Conservation (phyloP, 768 basidiomycete species). For the Lyophyllum decastes region DNA sequence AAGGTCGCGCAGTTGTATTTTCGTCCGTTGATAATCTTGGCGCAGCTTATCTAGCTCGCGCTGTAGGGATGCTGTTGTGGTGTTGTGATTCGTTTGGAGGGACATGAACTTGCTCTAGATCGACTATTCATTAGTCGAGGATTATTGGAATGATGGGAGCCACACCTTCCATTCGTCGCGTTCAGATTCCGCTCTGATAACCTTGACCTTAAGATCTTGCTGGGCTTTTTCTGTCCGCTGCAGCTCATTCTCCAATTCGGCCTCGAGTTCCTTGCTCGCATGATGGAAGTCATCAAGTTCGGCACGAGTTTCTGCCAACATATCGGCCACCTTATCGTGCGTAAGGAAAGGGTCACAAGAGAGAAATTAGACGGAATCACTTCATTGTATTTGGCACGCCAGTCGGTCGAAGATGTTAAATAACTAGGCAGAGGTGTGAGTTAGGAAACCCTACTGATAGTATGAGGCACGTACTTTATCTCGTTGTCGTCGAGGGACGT, state of each 20-base stretch:
- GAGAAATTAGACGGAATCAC: conserved; percentile 25
- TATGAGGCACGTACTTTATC: conserved; percentile 46
- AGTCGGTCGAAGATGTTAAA: conserved; percentile 58
- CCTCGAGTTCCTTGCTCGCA: conserved; percentile 88
- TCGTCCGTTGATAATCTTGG: conserved; percentile 69
- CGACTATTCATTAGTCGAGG: conserved; percentile 8
- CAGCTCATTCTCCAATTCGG: conserved; percentile 90
- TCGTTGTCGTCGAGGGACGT: conserved; percentile 70
- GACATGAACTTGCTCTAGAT: conserved; percentile 79
- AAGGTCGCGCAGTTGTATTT: conserved; percentile 79
- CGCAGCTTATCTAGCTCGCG: conserved; percentile 85
- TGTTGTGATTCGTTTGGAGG: conserved; percentile 88
- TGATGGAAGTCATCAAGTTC: conserved; percentile 89
- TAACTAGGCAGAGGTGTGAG: conserved; percentile 42
- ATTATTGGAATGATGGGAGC: conserved; percentile 7
- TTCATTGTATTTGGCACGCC: conserved; percentile 81
- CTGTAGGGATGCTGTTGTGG: conserved; percentile 87
- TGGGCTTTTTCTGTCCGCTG: conserved; percentile 86
- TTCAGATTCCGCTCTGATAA: conserved; percentile 68
- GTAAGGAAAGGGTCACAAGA: conserved; percentile 3
- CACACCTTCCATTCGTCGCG: conserved; percentile 93
- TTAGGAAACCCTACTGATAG: conserved; percentile 11
- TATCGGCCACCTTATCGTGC: conserved; percentile 60
- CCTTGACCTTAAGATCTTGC: conserved; percentile 75
- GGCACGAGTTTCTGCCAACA: conserved; percentile 79